Conservation (phyloP, 2,329 filamentous ascomycete genomes). For the Colletotrichum incanum region DNA sequence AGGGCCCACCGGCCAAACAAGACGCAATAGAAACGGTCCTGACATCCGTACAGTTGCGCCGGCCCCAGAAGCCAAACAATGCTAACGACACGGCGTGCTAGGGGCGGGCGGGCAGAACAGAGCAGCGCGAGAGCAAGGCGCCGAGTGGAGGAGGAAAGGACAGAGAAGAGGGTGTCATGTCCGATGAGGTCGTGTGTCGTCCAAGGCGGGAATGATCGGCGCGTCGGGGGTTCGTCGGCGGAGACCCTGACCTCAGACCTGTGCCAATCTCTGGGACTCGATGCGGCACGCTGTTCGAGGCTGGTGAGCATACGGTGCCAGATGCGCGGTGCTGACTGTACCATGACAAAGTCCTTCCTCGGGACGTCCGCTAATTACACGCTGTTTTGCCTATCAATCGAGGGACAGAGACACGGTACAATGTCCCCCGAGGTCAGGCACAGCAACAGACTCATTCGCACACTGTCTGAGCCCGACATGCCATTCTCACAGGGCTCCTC, state of each 20-base stretch:
- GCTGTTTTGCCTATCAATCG: no score
- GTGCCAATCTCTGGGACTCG: background rate
- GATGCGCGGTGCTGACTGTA: background rate
- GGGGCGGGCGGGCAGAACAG: background rate
- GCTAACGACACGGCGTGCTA: constrained; percentile 12
- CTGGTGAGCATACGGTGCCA: background rate
- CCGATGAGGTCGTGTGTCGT: constrained; percentile 44
- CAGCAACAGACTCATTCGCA: background rate
- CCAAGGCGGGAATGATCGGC: constrained; percentile 43
- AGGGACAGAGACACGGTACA: background rate
- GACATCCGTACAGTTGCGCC: constrained; percentile 13
- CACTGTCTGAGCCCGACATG: background rate
- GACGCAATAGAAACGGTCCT: background rate
- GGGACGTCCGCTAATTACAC: no score
- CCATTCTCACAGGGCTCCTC: constrained; percentile 19
- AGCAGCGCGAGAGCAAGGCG: constrained; percentile 11
- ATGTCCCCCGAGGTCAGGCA: background rate
- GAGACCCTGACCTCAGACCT: constrained; percentile 44
- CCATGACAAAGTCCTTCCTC: background rate
- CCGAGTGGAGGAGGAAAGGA: constrained; percentile 4
- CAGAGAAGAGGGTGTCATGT: constrained; percentile 32
- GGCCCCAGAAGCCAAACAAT: constrained; percentile 3
- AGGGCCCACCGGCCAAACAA: background rate
- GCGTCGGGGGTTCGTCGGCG: constrained; percentile 19
- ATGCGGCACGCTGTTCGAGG: background rate